Evolutionary conservation across 768 basidiomycete genomes (phyloP).

Genomic region (Leccinum sublutescens): DNA sequence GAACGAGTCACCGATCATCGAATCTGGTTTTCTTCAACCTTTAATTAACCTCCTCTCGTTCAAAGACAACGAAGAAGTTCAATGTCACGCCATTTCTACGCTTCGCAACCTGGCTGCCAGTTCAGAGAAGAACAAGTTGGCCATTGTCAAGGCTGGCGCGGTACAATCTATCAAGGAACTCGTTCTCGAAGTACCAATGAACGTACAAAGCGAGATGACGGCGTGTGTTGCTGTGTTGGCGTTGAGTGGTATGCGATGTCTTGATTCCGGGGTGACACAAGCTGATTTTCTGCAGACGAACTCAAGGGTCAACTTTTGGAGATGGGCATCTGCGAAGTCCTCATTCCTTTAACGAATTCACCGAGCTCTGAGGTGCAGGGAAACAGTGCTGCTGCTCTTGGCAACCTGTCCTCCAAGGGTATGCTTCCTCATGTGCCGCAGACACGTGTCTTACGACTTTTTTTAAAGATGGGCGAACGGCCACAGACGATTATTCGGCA

Average conservation of each 20-base stretch:
- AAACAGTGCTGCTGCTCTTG: constrained; percentile 95
- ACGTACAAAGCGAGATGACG: constrained; percentile 99
- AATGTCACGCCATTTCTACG: constrained; percentile 98
- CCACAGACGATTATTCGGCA: constrained; percentile 88
- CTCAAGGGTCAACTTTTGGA: constrained; percentile 95
- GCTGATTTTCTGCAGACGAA: constrained; percentile 63
- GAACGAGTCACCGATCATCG: constrained; percentile 99
- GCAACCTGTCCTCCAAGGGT: constrained; percentile 98
- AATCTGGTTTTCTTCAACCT: constrained; percentile 94
- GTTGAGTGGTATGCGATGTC: constrained; percentile 71
- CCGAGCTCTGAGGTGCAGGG: constrained; percentile 97
- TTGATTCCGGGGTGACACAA: neutral
- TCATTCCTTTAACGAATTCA: constrained; percentile 96
- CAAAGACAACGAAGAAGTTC: constrained; percentile 99
- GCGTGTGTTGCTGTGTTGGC: constrained; percentile 97
- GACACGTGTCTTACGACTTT: neutral
- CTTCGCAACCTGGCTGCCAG: constrained; percentile 95
- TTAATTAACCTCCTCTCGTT: constrained; percentile 94
- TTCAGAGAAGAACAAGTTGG: constrained; percentile 96
- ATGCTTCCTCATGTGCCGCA: constrained; percentile 11
- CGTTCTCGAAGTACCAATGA: constrained; percentile 91
- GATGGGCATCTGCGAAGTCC: constrained; percentile 97
- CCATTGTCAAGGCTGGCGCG: constrained; percentile 97
- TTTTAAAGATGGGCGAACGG: constrained; percentile 65
- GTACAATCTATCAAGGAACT: constrained; percentile 96